Evolutionary conservation across 2,329 filamentous ascomycete species (phyloP), one percentile per base, ranked within the genome.

Genomic region (Fusarium citri): DNA sequence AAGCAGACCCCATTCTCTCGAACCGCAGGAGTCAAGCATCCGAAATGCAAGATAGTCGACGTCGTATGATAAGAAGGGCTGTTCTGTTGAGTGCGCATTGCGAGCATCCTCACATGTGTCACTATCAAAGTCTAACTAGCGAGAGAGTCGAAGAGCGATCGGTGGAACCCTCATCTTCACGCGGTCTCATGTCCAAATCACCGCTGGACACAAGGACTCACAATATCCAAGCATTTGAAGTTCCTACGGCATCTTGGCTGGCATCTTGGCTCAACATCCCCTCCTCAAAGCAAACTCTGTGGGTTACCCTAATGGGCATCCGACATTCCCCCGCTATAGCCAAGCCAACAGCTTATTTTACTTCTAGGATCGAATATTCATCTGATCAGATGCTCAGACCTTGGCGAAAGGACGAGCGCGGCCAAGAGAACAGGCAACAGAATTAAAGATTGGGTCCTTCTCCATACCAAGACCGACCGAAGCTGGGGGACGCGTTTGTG

Each of bases 361-460:
- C 8, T n/a, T 16, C 30, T 25, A 42, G 14, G 25, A 54, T 26
- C 23, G 43, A 14, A n/a, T 3, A 9, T 48, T 55, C 49, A 51
- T 56, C 46, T 56, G 50, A 55, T 34, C 26, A 54, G 22, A 34
- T 5, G 22, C 30, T 55, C 9, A 48, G 26, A 18, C 12, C 65
- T 69, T 63, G 40, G 66, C 48, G 4, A 20, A 23, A 37, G 7
- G 34, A 41, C 15, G 55, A 55, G 47, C n/a, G 22, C 20, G 15
- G 53, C 48, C 49, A 42, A 63, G 50, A 23, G 16, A 55, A 23
- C 30, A 72, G 69, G 69, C 69, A 72, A 12, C 61, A 55, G 48
- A 72, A 70, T 72, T 64, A 64, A 70, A 64, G 8, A 69, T 26
- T 48, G 67, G 61, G 62, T 57, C 53, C 4, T 22, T 53, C 14